A percentile compares a stretch with the other conserved stretches of the same genome.
Evolutionary conservation across 1,139 yeast genomes (phyloP).

Genomic region (Schwanniomyces etchellsii): DNA sequence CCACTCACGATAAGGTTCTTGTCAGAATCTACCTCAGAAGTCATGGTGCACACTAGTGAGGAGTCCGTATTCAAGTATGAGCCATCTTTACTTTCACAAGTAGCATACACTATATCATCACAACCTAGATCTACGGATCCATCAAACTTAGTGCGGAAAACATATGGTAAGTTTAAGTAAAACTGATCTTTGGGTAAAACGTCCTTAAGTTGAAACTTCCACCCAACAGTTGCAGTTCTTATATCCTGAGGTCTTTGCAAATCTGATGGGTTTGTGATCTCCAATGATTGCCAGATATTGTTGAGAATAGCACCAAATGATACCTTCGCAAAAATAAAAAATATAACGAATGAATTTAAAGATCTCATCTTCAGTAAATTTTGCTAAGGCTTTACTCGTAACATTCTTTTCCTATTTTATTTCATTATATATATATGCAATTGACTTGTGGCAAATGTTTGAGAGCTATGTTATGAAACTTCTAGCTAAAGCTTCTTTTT

Average conservation of each 20-base stretch:
- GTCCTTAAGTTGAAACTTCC: constrained; percentile 8
- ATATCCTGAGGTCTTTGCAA: constrained; percentile 10
- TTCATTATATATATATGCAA: no score
- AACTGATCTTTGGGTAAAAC: constrained; percentile 10
- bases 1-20: constrained; percentile 9
- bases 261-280: constrained; percentile 6
- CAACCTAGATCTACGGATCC: constrained; percentile 8
- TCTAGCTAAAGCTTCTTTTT: no score
- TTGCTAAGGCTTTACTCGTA: no score
- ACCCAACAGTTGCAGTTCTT: constrained; percentile 12
- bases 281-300: constrained; percentile 6
- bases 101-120: constrained; percentile 8
- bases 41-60: constrained; percentile 10
- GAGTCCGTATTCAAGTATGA: constrained; percentile 8
- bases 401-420: no score
- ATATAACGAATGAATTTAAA: no score
- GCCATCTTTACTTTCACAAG: constrained; percentile 10
- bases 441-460: no score
- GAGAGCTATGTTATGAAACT: no score
- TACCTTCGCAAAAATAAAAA: constrained; percentile 1
- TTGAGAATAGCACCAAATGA: constrained; percentile 4
- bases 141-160: constrained; percentile 13
- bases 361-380: no score
- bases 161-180: constrained; percentile 12
- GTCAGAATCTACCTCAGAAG: constrained; percentile 4